phyloP scores from a whole-genome alignment of 495 filamentous ascomycete genomes.

The Neurospora terricola region DNA sequence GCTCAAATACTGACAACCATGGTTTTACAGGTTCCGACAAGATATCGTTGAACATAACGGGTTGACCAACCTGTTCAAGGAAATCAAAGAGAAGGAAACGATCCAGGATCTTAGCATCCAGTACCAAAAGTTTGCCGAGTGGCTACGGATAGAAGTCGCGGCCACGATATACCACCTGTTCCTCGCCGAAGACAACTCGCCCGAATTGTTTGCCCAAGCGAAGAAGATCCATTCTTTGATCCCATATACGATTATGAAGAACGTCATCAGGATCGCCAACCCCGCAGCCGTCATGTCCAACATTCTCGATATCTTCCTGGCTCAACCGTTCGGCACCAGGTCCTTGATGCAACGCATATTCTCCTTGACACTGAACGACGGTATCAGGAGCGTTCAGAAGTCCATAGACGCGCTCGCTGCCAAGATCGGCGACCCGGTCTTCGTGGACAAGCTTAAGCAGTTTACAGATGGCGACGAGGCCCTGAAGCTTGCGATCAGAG shows the following conservation, averaged over 20 bases:
- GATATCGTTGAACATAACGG: slow-evolving; percentile 60
- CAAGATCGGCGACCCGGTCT: slow-evolving; percentile 68
- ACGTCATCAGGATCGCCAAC: slow-evolving; percentile 92
- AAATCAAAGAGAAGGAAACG: slow-evolving; percentile 77
- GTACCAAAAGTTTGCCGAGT: slow-evolving; percentile 97
- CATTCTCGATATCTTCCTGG: slow-evolving; percentile 87
- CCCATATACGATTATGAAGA: slow-evolving; percentile 87
- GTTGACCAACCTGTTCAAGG: slow-evolving; percentile 82
- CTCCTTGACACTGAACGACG: slow-evolving; percentile 80
- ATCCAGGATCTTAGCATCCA: slow-evolving; percentile 84
- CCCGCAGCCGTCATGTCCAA: slow-evolving; percentile 91
- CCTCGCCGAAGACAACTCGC: slow-evolving; percentile 94
- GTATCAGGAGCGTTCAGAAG: slow-evolving; percentile 73
- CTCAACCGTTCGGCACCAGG: slow-evolving; percentile 83
- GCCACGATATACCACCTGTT: slow-evolving; percentile 96
- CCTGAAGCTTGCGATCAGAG: slow-evolving; percentile 61
- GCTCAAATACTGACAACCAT: background rate
- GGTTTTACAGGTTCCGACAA: slow-evolving; percentile 37
- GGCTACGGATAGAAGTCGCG: slow-evolving; percentile 93
- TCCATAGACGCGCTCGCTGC: slow-evolving; percentile 64
- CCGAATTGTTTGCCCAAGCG: slow-evolving; percentile 86
- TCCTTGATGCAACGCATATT: slow-evolving; percentile 91
- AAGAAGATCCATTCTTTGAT: slow-evolving; percentile 90
- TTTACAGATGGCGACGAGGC: slow-evolving; percentile 67
- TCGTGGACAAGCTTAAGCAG: slow-evolving; percentile 72